Base-by-base conservation (phyloP, 1,284 basidiomycete genomes). In the Puccinia horiana region DNA sequence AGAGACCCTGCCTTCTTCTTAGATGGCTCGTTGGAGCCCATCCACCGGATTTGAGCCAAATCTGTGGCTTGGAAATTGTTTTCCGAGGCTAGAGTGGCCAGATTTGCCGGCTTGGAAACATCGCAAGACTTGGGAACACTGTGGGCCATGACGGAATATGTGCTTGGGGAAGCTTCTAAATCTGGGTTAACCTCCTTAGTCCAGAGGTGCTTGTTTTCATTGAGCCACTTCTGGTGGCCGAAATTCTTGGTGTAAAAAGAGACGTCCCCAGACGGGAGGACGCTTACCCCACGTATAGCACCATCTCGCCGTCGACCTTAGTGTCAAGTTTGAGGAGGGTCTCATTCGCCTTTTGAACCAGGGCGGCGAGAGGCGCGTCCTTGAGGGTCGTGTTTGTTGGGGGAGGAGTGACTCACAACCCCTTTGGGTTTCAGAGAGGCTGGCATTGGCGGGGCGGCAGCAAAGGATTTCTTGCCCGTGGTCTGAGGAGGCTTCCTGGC, bases 171-270 rank as follows among this genome's bases (percentile, higher is more conserved):
- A 1, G 65, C 65, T 29, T 42, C 65, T 2, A 69, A 26, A n/a
- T 69, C n/a, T 1, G 65, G 65, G 40, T 65, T 26, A 8, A 65
- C 32, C 37, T 65, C 4, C 32, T 65, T 65, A 6, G 32, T 14
- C 63, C 63, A 69, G 1, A 3, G 0, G 16, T 69, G 65, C 20
- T 69, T 69, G 42, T 69, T 69, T 40, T 44, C 37, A 5, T 20
- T 69, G 0, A 69, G 37, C 65, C 65, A 69, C n/a, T 69, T 44
- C 37, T 69, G 37, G 12, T 69, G 65, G 3, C 6, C 1, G 6
- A 9, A 4, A n/a, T 69, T 69, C 18, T 42, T 69, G 12, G 42
- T n/a, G 65, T 40, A 69, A n/a, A 69, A 69, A 61, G n/a, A 61
- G 9, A 61, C 58, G 18, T 61, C 58, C 11, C 58, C 58, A 8